phyloP scores from a whole-genome alignment of 148 eudicot species.

The Silene conica region DNA sequence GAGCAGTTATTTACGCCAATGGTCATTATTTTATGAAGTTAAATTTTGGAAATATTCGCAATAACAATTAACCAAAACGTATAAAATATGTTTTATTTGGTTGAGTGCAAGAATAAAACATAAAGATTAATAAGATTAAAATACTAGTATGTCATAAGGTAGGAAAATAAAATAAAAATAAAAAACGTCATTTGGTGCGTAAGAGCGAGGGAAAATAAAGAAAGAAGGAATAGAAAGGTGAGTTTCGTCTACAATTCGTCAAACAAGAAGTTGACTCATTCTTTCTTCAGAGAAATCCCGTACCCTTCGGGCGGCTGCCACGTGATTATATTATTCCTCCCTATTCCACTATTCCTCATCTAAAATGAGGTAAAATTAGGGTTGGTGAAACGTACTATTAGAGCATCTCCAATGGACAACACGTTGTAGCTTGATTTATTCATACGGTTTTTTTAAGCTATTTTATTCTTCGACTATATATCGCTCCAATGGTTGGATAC shows the following conservation, averaged over 20 bases:
- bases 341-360: not conserved
- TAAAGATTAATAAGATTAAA: not conserved
- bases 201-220: not conserved
- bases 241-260: constrained; percentile 56
- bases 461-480: no score
- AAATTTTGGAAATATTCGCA: no score
- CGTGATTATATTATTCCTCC: constrained; percentile 27
- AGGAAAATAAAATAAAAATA: constrained; percentile 17
- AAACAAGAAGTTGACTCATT: constrained; percentile 64
- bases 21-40: no score
- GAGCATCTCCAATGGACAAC: no score
- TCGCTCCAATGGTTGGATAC: no score
- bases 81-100: not conserved
- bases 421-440: no score
- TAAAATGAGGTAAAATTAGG: no score
- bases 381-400: no score
- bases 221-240: constrained; percentile 23
- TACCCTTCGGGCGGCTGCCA: constrained; percentile 59
- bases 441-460: no score
- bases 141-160: not conserved
- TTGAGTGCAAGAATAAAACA: not conserved
- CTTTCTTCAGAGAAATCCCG: constrained; percentile 48
- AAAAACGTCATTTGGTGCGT: constrained; percentile 4
- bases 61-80: no score
- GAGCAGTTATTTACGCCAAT: no score